Percentiles rank a stretch among this genome's conserved stretches.
Conservation (phyloP, 2,329 filamentous ascomycete species). For the Cladophialophora bantiana region DNA sequence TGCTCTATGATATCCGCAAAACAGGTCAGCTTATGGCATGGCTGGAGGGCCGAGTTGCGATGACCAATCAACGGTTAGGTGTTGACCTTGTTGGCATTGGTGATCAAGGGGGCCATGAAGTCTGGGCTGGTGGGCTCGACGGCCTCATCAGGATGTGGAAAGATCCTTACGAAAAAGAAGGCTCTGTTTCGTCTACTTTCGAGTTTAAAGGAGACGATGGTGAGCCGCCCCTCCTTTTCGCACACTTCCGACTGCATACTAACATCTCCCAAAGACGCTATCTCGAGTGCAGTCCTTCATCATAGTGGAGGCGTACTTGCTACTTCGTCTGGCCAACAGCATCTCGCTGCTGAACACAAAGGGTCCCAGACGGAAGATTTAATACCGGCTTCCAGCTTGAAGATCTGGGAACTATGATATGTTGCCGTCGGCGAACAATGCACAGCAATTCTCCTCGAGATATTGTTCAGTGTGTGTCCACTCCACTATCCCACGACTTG, state of each 20-base stretch:
- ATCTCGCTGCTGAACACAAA: conserved; percentile 27
- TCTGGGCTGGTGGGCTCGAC: conserved; percentile 67
- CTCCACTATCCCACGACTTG: neutral
- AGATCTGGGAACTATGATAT: conserved; percentile 34
- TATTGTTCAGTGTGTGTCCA: neutral
- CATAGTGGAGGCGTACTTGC: conserved; percentile 56
- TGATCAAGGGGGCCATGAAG: conserved; percentile 53
- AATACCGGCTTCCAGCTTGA: conserved; percentile 24
- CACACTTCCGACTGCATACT: conserved; percentile 2
- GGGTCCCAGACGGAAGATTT: conserved; percentile 34
- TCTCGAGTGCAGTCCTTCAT: conserved; percentile 57
- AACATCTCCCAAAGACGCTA: conserved; percentile 47
- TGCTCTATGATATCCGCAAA: conserved; percentile 67
- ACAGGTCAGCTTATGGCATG: conserved; percentile 59
- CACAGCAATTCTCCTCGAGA: neutral
- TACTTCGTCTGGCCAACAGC: conserved; percentile 57
- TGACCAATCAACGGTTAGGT: conserved; percentile 63
- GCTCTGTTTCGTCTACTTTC: conserved; percentile 51
- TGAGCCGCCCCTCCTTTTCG: conserved; percentile 39
- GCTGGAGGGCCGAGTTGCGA: conserved; percentile 54
- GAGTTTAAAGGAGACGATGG: conserved; percentile 56
- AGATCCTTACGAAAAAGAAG: conserved; percentile 52
- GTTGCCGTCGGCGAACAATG: neutral
- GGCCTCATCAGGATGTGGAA: conserved; percentile 61
- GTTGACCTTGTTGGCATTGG: conserved; percentile 58